Base-by-base conservation (phyloP, 768 basidiomycete species). In the Clathrus columnatus region DNA sequence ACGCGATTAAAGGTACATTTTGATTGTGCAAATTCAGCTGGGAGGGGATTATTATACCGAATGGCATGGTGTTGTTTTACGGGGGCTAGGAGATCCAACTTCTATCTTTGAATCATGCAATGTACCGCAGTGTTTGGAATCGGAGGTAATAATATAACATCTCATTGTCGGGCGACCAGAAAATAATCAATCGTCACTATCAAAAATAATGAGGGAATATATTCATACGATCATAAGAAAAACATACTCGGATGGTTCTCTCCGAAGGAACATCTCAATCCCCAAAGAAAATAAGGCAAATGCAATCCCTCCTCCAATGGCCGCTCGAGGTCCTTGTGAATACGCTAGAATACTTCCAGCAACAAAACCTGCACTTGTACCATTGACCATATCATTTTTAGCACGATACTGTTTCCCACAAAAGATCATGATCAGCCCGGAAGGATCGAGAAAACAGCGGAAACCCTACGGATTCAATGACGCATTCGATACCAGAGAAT, bases 401-500 rank as follows among this genome's bases (percentile, higher is more conserved):
- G 91, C 94, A 45, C 95, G 91, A 70, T 96, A 98, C 94, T 96
- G 58, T 2, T 30, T 6, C 2, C 17, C 27, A 43, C 32, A 45
- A n/a, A 14, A 4, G 23, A 46, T 36, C 50, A 49, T 56, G 43
- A 10, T 27, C 29, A 32, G 23, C 27, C 45, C 28, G 41, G 14
- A 54, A 41, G 32, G 50, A 14, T 17, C 23, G n/a, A 32, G 28
- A 41, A 44, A 17, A 32, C 4, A 27, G n/a, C 1, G 28, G 45
- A 26, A 23, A 49, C 83, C 92, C 66, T 69, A 89, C 94, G 61
- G 85, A 88, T 72, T 98, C 95, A 54, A 97, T 86, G 54, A 91
- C 84, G 63, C 95, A 98, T 71, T 98, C 95, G 7, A 91, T 83
- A 24, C 94, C 93, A n/a, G 92, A 86, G 67, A 90, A 98, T 44